Evolutionary conservation across 306 rosid species (phyloP).

Genomic region (Cicer cuneatum): DNA sequence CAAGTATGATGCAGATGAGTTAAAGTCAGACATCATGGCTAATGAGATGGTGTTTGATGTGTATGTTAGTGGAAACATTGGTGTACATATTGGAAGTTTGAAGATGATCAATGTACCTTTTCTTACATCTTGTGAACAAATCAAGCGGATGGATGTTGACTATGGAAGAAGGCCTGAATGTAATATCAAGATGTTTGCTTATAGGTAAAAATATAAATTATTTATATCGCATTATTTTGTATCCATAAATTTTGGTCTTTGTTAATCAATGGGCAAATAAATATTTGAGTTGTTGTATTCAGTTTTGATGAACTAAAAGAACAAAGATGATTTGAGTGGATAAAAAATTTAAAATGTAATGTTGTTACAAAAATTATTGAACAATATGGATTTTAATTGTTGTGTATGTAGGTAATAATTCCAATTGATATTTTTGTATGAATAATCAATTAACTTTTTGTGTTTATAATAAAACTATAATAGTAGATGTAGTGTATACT

Average conservation of each 20-base stretch:
- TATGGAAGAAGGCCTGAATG: slow-evolving; percentile 50
- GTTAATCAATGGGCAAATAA: not conserved
- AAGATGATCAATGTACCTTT: slow-evolving; percentile 41
- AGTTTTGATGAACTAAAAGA: not conserved
- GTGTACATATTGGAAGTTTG: slow-evolving; percentile 41
- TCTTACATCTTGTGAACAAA: slow-evolving; percentile 34
- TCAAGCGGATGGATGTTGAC: slow-evolving; percentile 49
- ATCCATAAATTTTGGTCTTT: not conserved
- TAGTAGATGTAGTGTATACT: not conserved
- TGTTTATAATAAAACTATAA: not conserved
- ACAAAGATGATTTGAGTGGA: not conserved
- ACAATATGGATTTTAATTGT: not conserved
- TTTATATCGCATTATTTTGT: not conserved
- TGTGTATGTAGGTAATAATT: not conserved
- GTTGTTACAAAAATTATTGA: not conserved
- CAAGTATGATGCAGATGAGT: slow-evolving; percentile 29
- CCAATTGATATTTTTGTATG: not conserved
- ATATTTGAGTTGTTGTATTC: not conserved
- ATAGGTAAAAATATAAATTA: slow-evolving; percentile 14
- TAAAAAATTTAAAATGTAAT: not conserved
- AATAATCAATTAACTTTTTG: not conserved
- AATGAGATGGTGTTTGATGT: slow-evolving; percentile 48
- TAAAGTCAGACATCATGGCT: slow-evolving; percentile 28
- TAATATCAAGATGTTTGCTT: slow-evolving; percentile 41
- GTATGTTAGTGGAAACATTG: slow-evolving; percentile 42